phyloP scores from a whole-genome alignment of 148 eudicot genomes.

The Amaranthus cruentus region DNA sequence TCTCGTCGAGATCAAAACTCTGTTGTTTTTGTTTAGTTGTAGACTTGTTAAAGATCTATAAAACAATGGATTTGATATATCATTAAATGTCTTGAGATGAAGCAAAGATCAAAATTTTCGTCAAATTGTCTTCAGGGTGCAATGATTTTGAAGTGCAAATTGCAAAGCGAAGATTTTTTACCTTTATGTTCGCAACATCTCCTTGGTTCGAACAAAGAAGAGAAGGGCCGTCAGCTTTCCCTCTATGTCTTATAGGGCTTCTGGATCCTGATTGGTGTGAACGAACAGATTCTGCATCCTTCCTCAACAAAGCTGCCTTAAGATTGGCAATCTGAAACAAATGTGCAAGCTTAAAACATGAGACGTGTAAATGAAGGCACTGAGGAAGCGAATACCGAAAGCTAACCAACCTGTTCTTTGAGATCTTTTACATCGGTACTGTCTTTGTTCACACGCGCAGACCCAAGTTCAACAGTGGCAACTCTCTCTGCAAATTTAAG shows the following conservation, averaged over 20 bases:
- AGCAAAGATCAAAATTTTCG: no score
- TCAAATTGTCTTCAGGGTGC: no score
- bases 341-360: constrained; percentile 11
- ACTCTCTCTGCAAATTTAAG: constrained; percentile 98
- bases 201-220: constrained; percentile 47
- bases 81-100: neutral
- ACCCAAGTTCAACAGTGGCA: constrained; percentile 96
- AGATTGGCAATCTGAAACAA: constrained; percentile 70
- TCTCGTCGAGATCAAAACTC: constrained; percentile 81
- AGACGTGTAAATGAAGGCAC: constrained; percentile 4
- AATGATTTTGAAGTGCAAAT: neutral
- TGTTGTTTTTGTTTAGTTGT: constrained; percentile 53
- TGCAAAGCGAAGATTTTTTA: constrained; percentile 21
- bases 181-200: constrained; percentile 79
- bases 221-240: constrained; percentile 39
- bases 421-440: constrained; percentile 85
- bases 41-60: constrained; percentile 49
- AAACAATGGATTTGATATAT: neutral
- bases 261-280: constrained; percentile 34
- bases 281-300: constrained; percentile 47
- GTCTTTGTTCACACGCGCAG: constrained; percentile 86
- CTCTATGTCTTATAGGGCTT: constrained; percentile 43
- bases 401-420: constrained; percentile 65
- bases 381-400: neutral
- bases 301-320: constrained; percentile 80